Percentiles rank a stretch among this genome's conserved stretches.
Evolutionary conservation across 2,329 filamentous ascomycete genomes (phyloP).

Genomic region (Bimuria novae-zelandiae): DNA sequence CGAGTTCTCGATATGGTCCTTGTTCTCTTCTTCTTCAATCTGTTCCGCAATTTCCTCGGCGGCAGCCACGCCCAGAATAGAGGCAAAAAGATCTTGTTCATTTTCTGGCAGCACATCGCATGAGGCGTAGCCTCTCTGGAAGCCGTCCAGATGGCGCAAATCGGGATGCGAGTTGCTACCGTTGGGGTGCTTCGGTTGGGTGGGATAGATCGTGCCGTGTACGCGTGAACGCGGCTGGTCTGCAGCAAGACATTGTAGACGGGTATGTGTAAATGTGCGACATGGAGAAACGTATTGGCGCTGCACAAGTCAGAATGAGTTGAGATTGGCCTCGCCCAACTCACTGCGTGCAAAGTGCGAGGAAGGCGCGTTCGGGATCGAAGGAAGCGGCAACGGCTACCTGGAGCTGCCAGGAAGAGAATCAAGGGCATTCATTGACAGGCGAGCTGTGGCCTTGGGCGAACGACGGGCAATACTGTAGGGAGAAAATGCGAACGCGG

Average conservation of each 20-base stretch:
- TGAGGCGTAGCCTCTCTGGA: neutral
- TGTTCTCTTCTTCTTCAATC: neutral
- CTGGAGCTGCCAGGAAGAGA: constrained; percentile 36
- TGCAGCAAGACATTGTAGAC: neutral
- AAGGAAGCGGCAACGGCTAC: constrained; percentile 34
- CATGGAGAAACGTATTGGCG: neutral
- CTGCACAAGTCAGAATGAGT: constrained; percentile 4
- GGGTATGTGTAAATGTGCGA: neutral
- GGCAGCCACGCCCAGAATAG: neutral
- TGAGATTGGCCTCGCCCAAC: neutral
- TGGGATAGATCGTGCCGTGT: neutral
- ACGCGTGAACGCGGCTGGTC: neutral
- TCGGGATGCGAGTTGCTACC: constrained; percentile 1
- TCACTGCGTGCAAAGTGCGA: constrained; percentile 20
- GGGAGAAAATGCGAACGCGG: neutral
- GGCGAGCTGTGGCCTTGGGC: constrained; percentile 3
- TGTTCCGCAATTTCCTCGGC: neutral
- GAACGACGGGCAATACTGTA: constrained; percentile 2
- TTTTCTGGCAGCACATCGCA: neutral
- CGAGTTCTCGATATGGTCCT: neutral
- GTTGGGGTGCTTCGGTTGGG: neutral
- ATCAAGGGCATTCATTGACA: constrained; percentile 46
- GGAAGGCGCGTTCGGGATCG: constrained; percentile 17
- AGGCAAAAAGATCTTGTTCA: neutral
- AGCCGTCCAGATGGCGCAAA: neutral